Evolutionary conservation across 2,329 filamentous ascomycete species (phyloP).

Genomic region (Fusarium sublunatum): DNA sequence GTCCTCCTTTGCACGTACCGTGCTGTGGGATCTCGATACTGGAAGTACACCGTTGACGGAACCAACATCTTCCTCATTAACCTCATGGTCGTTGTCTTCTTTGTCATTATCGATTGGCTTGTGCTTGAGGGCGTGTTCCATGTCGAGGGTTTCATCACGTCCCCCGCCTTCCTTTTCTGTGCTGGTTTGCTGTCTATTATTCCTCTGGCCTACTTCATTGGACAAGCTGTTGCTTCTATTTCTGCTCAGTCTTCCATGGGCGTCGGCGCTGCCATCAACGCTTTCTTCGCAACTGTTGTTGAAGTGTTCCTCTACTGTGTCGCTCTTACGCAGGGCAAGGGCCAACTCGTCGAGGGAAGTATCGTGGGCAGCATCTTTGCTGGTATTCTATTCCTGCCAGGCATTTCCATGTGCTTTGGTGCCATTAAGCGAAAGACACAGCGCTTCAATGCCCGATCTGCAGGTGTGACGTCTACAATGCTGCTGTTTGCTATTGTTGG

Average conservation of each 20-base stretch:
- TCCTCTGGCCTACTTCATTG: slow-evolving; percentile 96
- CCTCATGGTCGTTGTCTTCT: slow-evolving; percentile 90
- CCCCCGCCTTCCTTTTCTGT: slow-evolving; percentile 86
- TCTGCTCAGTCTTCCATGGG: slow-evolving; percentile 99
- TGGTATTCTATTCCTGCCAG: slow-evolving; percentile 92
- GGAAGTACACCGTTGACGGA: slow-evolving; percentile 98
- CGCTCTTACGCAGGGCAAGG: slow-evolving; percentile 91
- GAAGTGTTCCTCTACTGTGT: slow-evolving; percentile 98
- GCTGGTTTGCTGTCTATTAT: slow-evolving; percentile 92
- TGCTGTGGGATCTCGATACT: slow-evolving; percentile 93
- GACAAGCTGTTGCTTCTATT: slow-evolving; percentile 97
- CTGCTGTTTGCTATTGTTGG: slow-evolving; percentile 94
- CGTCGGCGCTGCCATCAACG: slow-evolving; percentile 94
- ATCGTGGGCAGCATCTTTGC: slow-evolving; percentile 98
- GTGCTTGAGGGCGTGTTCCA: slow-evolving; percentile 77
- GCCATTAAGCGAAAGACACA: slow-evolving; percentile 98
- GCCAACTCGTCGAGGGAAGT: slow-evolving; percentile 92
- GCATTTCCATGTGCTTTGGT: slow-evolving; percentile 98
- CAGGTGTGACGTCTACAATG: slow-evolving; percentile 98
- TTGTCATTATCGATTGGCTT: slow-evolving; percentile 93
- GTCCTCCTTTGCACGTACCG: slow-evolving; percentile 97
- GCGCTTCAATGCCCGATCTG: slow-evolving; percentile 95
- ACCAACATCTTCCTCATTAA: slow-evolving; percentile 99
- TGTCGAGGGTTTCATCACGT: slow-evolving; percentile 78
- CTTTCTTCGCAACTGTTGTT: slow-evolving; percentile 96